phyloP scores from a whole-genome alignment of 108 stramenopile species.

The Cyclotella cryptica region DNA sequence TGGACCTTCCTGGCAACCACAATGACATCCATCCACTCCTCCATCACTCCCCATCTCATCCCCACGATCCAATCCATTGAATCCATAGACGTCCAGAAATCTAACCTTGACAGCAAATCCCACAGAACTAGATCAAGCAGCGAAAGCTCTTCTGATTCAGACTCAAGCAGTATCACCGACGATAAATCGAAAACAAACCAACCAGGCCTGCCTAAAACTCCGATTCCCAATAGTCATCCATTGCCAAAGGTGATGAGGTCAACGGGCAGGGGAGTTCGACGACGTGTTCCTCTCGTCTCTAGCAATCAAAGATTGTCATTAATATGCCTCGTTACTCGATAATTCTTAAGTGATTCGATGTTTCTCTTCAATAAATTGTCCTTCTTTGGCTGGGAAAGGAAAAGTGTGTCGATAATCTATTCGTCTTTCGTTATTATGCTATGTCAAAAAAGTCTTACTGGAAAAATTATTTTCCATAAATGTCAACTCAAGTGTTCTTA shows the following conservation, averaged over 20 bases:
- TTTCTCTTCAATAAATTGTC: no score
- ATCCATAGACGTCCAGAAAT: not conserved
- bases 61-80: slow-evolving; percentile 19
- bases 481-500: slow-evolving; percentile 35
- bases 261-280: not conserved
- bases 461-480: slow-evolving; percentile 9
- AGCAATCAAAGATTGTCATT: slow-evolving; percentile 13
- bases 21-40: slow-evolving; percentile 6
- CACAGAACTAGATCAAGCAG: slow-evolving; percentile 2
- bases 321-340: slow-evolving; percentile 2
- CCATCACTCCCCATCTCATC: slow-evolving; percentile 34
- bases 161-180: slow-evolving; percentile 17
- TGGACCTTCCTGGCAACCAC: not conserved
- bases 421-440: not conserved
- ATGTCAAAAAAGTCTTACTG: not conserved
- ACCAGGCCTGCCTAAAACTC: not conserved
- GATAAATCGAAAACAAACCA: not conserved
- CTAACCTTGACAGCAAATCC: not conserved
- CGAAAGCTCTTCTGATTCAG: slow-evolving; percentile 21
- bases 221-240: slow-evolving; percentile 6
- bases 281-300: slow-evolving; percentile 10
- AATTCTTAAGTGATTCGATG: not conserved
- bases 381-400: not conserved
- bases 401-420: not conserved
- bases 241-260: slow-evolving; percentile 5